Conservation (phyloP, 179 eudicot species). For the Beta corolliflora region DNA sequence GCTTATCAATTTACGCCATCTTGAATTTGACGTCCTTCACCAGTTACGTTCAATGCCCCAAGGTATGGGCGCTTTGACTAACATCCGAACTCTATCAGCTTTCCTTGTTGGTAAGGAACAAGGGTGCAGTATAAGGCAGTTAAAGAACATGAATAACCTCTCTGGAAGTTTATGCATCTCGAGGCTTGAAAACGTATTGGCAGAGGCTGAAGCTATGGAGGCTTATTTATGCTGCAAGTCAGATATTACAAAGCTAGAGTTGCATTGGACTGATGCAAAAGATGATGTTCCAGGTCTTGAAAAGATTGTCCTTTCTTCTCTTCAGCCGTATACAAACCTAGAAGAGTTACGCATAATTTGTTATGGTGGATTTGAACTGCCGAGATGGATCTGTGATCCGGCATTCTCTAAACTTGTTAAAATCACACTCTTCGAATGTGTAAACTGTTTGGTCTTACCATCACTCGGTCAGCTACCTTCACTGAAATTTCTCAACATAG, state of each 20-base stretch:
- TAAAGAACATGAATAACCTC: constrained; percentile 12
- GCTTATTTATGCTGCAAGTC: constrained; percentile 9
- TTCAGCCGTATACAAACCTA: constrained; percentile 12
- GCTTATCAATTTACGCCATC: constrained; percentile 15
- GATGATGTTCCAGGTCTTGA: neutral
- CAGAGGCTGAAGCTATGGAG: constrained; percentile 3
- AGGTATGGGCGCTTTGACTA: constrained; percentile 13
- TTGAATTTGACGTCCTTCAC: constrained; percentile 16
- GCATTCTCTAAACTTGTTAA: constrained; percentile 7
- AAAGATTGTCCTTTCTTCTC: constrained; percentile 2
- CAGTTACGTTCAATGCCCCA: constrained; percentile 17
- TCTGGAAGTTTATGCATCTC: constrained; percentile 16
- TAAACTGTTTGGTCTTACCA: constrained; percentile 12
- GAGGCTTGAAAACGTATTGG: neutral
- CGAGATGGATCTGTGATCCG: constrained; percentile 7
- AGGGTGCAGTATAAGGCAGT: constrained; percentile 5
- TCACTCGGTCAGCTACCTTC: constrained; percentile 15
- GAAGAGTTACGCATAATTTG: neutral
- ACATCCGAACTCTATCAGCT: constrained; percentile 11
- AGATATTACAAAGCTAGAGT: neutral
- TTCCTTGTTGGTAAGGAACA: constrained; percentile 6
- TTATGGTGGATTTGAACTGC: constrained; percentile 20
- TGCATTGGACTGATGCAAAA: constrained; percentile 14
- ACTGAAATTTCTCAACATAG: neutral
- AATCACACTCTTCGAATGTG: constrained; percentile 14